Conservation (phyloP, 2,329 filamentous ascomycete species). For the Colletotrichum sp. region DNA sequence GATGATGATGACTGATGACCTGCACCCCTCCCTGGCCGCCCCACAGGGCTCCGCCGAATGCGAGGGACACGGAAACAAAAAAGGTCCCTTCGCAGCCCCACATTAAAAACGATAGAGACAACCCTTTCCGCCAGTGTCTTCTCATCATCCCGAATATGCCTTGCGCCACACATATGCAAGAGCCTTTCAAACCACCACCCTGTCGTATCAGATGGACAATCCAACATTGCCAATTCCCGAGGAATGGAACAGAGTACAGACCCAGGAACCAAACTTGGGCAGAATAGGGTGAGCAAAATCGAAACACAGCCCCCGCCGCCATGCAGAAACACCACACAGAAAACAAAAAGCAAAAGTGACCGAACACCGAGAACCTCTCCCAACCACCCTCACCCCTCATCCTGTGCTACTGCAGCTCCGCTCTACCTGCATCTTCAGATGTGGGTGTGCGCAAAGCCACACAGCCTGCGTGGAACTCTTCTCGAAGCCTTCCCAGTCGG, state of each 20-base stretch:
- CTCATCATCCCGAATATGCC: conserved; percentile 10
- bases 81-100: not conserved
- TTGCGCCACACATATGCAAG: conserved; percentile 19
- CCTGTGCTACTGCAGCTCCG: not conserved
- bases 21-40: not conserved
- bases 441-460: conserved; percentile 15
- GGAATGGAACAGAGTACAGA: not conserved
- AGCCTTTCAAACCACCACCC: not conserved
- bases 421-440: not conserved
- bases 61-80: not conserved
- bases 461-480: conserved; percentile 10
- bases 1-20: not conserved
- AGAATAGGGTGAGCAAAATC: not conserved
- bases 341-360: not conserved
- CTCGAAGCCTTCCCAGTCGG: conserved; percentile 15
- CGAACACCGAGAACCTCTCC: not conserved
- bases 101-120: not conserved
- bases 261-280: not conserved
- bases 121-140: not conserved
- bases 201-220: conserved; percentile 2
- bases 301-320: conserved; percentile 1
- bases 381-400: not conserved
- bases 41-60: not conserved
- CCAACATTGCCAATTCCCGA: not conserved
- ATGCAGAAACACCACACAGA: conserved; percentile 3